Percentiles rank a stretch among this genome's conserved stretches.
Conservation (phyloP, 345 rosid genomes). For the Eucalyptus shirleyi region DNA sequence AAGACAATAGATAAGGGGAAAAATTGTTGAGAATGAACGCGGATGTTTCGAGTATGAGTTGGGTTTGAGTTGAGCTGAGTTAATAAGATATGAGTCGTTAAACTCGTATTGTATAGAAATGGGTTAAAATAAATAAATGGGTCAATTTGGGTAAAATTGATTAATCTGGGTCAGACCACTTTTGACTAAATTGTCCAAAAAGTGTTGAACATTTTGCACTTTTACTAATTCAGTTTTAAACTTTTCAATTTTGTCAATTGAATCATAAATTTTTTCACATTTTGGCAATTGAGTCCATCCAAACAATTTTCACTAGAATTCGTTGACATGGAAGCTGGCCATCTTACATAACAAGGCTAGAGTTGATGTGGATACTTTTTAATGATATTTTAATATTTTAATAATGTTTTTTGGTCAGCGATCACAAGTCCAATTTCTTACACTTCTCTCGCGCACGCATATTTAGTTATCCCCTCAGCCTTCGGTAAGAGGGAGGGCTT, state of each 20-base stretch:
- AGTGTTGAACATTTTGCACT: accelerated
- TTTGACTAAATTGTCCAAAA: too few relatives aligned
- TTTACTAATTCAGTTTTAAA: too few relatives aligned
- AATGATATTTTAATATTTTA: too few relatives aligned
- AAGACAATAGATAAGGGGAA: neutral
- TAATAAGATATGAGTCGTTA: neutral
- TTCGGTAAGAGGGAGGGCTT: neutral
- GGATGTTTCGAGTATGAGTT: accelerated
- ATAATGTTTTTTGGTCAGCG: too few relatives aligned
- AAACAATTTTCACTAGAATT: accelerated
- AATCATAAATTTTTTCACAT: too few relatives aligned
- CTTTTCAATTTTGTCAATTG: too few relatives aligned
- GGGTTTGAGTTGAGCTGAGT: accelerated
- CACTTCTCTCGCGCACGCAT: neutral
- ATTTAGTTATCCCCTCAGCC: neutral
- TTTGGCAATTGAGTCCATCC: too few relatives aligned
- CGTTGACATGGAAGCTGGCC: too few relatives aligned
- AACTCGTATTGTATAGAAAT: neutral
- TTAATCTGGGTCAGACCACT: accelerated
- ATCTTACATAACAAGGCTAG: accelerated
- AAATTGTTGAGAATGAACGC: accelerated
- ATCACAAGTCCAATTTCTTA: neutral
- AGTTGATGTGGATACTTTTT: accelerated
- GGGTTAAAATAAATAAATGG: neutral
- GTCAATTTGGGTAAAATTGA: neutral